Conservation (phyloP, 805 yeast genomes). For the Hanseniaspora taiwanica region DNA sequence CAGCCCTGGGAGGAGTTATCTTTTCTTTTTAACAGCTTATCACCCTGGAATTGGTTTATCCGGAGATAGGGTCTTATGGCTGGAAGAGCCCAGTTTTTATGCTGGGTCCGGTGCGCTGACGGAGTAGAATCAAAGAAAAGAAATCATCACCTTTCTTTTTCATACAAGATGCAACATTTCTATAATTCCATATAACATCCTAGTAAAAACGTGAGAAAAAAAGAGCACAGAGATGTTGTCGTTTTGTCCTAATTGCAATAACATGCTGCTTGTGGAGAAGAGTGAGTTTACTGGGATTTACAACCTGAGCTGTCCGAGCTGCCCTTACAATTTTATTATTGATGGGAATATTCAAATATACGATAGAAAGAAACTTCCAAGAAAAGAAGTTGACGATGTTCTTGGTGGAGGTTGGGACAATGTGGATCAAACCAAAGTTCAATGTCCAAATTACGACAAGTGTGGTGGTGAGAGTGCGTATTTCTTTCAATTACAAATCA, state of each 20-base stretch:
- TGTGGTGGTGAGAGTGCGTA: constrained; percentile 90
- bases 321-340: constrained; percentile 91
- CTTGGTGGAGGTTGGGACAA: constrained; percentile 98
- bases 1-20: too few relatives aligned
- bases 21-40: too few relatives aligned
- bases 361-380: constrained; percentile 68
- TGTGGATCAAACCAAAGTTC: constrained; percentile 88
- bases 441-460: constrained; percentile 68
- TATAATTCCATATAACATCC: too few relatives aligned
- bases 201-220: neutral
- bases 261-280: constrained; percentile 52
- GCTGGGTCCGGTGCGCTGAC: too few relatives aligned
- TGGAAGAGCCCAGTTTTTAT: too few relatives aligned
- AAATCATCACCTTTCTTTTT: too few relatives aligned
- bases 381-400: constrained; percentile 92
- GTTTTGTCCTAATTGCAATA: constrained; percentile 89
- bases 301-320: constrained; percentile 77
- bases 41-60: too few relatives aligned
- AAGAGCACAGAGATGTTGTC: constrained; percentile 53
- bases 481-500: constrained; percentile 89
- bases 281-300: constrained; percentile 47
- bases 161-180: too few relatives aligned
- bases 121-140: too few relatives aligned
- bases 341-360: constrained; percentile 60
- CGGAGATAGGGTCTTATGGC: too few relatives aligned